Conservation (phyloP, 768 basidiomycete species). For the Calocybe cyanea region DNA sequence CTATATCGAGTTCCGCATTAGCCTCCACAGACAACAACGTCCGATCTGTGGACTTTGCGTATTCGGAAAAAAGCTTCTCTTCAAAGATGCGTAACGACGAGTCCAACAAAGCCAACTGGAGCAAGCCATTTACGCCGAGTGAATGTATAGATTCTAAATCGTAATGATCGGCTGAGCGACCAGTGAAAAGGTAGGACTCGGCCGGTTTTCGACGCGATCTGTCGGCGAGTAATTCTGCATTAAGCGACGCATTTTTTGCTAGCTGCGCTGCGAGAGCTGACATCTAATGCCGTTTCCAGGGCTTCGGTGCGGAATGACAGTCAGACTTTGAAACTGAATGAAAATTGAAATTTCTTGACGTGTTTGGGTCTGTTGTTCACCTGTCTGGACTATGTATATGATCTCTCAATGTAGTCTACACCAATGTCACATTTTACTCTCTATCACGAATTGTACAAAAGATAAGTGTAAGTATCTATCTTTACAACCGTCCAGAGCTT, state of each 20-base stretch:
- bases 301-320: no score
- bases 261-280: constrained; percentile 83
- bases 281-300: no score
- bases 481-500: no score
- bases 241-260: constrained; percentile 73
- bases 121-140: constrained; percentile 73
- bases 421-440: no score
- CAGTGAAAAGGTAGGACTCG: constrained; percentile 87
- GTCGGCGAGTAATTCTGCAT: constrained; percentile 67
- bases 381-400: no score
- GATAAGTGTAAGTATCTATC: no score
- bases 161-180: constrained; percentile 76
- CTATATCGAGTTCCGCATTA: constrained; percentile 57
- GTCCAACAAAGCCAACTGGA: constrained; percentile 64
- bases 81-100: constrained; percentile 59
- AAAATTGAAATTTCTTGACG: no score
- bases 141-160: constrained; percentile 86
- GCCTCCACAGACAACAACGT: constrained; percentile 67
- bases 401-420: no score
- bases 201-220: constrained; percentile 56
- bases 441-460: no score
- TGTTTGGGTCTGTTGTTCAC: no score
- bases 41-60: constrained; percentile 70
- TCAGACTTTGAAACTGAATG: no score
- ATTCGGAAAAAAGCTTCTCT: constrained; percentile 74